Conservation (phyloP, 306 rosid species). For the Lathyrus aphaca region DNA sequence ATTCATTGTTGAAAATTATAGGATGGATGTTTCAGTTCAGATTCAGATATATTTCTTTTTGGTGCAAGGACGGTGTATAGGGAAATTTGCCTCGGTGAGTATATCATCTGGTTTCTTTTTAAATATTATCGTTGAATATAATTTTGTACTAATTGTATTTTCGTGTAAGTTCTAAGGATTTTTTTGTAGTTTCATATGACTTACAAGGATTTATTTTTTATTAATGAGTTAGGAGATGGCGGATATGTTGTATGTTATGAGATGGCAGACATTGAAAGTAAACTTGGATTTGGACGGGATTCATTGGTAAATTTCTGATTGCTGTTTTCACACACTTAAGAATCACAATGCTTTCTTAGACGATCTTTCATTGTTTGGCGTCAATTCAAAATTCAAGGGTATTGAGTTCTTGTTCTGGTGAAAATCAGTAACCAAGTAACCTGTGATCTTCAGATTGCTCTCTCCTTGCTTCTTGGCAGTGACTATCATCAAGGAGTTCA, state of each 20-base stretch:
- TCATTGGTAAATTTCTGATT: constrained; percentile 62
- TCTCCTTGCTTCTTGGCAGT: constrained; percentile 79
- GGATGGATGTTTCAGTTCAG: constrained; percentile 87
- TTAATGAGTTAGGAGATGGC: constrained; percentile 63
- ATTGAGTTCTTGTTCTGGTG: constrained; percentile 24
- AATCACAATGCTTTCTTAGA: constrained; percentile 22
- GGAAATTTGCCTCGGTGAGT: constrained; percentile 83
- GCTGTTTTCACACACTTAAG: constrained; percentile 27
- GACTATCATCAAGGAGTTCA: constrained; percentile 75
- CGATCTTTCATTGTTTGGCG: constrained; percentile 27
- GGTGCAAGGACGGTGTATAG: constrained; percentile 83
- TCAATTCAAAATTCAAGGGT: constrained; percentile 8
- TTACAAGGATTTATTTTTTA: constrained; percentile 37
- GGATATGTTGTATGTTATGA: constrained; percentile 80
- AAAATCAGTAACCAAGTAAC: constrained; percentile 39
- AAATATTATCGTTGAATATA: not conserved
- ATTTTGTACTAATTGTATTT: constrained; percentile 1
- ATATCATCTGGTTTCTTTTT: not conserved
- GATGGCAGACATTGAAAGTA: constrained; percentile 70
- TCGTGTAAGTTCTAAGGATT: constrained; percentile 15
- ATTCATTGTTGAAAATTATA: constrained; percentile 35
- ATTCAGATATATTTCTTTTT: constrained; percentile 85
- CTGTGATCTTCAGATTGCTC: constrained; percentile 66
- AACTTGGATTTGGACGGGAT: constrained; percentile 81
- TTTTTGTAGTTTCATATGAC: constrained; percentile 16